Conservation (phyloP, 2,329 filamentous ascomycete species). For the Monilinia polystroma region DNA sequence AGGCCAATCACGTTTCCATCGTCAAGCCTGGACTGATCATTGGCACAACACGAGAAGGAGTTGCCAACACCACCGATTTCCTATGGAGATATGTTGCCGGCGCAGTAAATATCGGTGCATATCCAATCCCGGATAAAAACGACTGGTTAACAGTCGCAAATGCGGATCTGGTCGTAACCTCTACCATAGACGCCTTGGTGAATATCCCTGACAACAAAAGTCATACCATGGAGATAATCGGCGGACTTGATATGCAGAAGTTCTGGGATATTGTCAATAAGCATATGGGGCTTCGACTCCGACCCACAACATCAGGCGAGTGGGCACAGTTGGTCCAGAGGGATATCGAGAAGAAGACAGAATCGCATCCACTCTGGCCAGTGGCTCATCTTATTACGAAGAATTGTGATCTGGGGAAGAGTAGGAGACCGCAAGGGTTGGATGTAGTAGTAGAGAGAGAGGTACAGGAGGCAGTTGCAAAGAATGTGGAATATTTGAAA, state of each 20-base stretch:
- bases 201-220: neutral
- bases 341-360: slow-evolving; percentile 10
- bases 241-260: neutral
- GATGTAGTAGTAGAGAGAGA: neutral
- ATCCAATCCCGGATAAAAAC: slow-evolving; percentile 7
- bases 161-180: slow-evolving; percentile 10
- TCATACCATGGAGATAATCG: neutral
- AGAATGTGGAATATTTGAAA: slow-evolving; percentile 18
- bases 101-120: slow-evolving; percentile 23
- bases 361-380: slow-evolving; percentile 10
- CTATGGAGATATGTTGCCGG: slow-evolving; percentile 33
- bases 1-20: slow-evolving; percentile 21
- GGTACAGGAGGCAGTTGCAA: slow-evolving; percentile 7
- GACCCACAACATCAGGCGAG: neutral
- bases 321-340: neutral
- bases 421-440: neutral
- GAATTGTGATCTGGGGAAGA: slow-evolving; percentile 13
- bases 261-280: slow-evolving; percentile 16
- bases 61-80: slow-evolving; percentile 33
- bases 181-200: slow-evolving; percentile 8
- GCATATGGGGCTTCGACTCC: neutral
- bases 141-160: slow-evolving; percentile 19
- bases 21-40: slow-evolving; percentile 32
- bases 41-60: slow-evolving; percentile 28
- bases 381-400: slow-evolving; percentile 14